Base-by-base conservation (phyloP, 805 yeast species). In the Metschnikowia santaceciliae region DNA sequence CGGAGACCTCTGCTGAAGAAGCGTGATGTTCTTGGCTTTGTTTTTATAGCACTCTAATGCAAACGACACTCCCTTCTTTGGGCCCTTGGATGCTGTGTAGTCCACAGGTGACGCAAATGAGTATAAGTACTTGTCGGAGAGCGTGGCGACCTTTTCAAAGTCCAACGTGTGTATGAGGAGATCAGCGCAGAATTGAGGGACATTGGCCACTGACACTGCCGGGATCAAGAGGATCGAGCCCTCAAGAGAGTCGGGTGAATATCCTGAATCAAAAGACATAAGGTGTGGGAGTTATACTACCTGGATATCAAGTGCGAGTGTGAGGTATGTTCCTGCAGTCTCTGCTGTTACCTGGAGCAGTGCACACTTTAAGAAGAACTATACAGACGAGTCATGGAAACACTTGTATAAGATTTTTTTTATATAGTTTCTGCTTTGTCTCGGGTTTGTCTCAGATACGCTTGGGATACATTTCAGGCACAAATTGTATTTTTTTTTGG, bases 81-180 rank as follows among this genome's bases (percentile, higher is more conserved):
- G 60, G 4, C 49, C 49, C 26, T 51, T 34, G 22, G 46, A 56
- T 19, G 33, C 55, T 35, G 49, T 51, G 47, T 60, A 71, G 61
- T 90, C 97, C 11, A 78, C 69, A 1, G 97, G 95, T 0, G 96
- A 86, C 0, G 84, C 83, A 69, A 92, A 89, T 2, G 98, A 96
- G 61, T 86, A 88, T 7, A 90, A 66, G 55, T 73, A 79, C 2
- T 71, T 65, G 47, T 83, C 83, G 59, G 86, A 86, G 30, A 91
- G 67, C 14, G 78, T 61, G 10, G 79, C 82, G 3, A 84, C 73
- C 36, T 78, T 78, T 50, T 66, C 54, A 51, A 84, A 78, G 4
- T 72, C 74, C 22, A 79, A 68, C n/a, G 84, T 80, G 59, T 85
- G 86, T 8, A 90, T 72, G 23, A 92, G 68, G 32, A 91, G 71